Base-by-base conservation (phyloP, 257 asterid genomes). In the Solanum tarapatanum region DNA sequence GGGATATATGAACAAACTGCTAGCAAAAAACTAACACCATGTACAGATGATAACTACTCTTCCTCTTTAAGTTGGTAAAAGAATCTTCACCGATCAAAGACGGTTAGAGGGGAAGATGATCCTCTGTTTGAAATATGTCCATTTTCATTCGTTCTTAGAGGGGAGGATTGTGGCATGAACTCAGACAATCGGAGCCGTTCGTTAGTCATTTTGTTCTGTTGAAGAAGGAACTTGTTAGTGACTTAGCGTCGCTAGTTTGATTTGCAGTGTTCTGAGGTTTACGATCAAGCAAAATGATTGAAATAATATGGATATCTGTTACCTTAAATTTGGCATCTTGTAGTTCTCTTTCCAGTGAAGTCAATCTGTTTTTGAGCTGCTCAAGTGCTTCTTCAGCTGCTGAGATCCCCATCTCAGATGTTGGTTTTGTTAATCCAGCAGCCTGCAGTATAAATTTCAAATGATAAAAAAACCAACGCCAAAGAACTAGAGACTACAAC, bases 381-480 rank as follows among this genome's bases (percentile, higher is more conserved):
- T 92, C 93, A 51, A 97, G 94, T 89, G 98, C 99, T 88, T 90
- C 98, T 91, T 93, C 98, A 87, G 99, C 99, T 82, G 89, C 93
- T 8, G 93, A 55, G 41, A 87, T 89, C 89, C 80, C 94, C 77
- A 93, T 89, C 87, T 96, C 98, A 37, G 94, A 88, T 48, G 93
- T 82, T 77, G 95, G 91, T 88, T 89, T 91, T 86, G 91, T 91
- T 89, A 95, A 90, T 88, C 99, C 99, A 51, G 98, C 99, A 73
- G 98, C 98, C 98, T 97, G 92, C 82, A 30, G 41, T 82, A 75
- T 73, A 77, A 48, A 84, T 84, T 80, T 39, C 73, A 83, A 41
- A 12, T 89, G 87, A 85, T 74, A 24, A 73, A 83, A 19, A 26
- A 80, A 80, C 26, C 39, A 19, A 80, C 19, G 41, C 84, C 5